Evolutionary conservation across 495 filamentous ascomycete species (phyloP).

Genomic region (Aspergillus haitiensis): DNA sequence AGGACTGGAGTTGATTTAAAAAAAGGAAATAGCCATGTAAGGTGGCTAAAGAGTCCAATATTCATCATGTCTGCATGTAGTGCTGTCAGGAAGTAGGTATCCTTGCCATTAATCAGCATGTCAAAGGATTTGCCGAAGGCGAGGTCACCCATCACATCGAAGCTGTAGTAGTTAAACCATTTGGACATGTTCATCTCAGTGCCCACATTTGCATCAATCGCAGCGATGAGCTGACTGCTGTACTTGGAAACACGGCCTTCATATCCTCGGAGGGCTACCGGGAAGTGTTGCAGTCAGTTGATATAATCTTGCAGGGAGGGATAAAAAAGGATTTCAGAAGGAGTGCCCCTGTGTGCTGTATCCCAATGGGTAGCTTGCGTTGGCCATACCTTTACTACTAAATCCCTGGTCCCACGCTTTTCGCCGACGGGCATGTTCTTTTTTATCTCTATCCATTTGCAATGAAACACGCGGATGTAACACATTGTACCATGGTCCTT

Average conservation of each 20-base stretch:
- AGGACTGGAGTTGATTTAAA: conserved; percentile 32
- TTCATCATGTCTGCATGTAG: conserved; percentile 34
- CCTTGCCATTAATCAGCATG: conserved; percentile 40
- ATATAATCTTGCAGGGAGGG: background rate
- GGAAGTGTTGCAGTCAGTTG: background rate
- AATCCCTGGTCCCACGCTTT: conserved; percentile 46
- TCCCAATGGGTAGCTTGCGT: background rate
- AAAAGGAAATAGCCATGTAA: conserved; percentile 42
- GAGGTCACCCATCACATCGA: conserved; percentile 56
- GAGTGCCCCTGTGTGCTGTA: too few relatives aligned
- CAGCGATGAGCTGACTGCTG: conserved; percentile 28
- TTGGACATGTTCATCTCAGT: conserved; percentile 38
- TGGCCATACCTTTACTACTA: conserved; percentile 29
- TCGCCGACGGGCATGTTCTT: conserved; percentile 37
- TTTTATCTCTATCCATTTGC: conserved; percentile 36
- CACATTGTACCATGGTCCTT: conserved; percentile 45
- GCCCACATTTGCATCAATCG: conserved; percentile 18
- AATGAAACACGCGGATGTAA: conserved; percentile 34
- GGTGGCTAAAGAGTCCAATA: conserved; percentile 35
- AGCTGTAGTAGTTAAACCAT: conserved; percentile 50
- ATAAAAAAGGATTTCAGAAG: background rate
- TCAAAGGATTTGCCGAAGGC: conserved; percentile 50
- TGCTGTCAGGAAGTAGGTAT: conserved; percentile 33
- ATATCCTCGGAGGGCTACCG: conserved; percentile 36
- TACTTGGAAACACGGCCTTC: conserved; percentile 31